Evolutionary conservation across 306 rosid genomes (phyloP), one percentile per base, ranked within the genome.

Genomic region (Chamaecrista fasciculata): DNA sequence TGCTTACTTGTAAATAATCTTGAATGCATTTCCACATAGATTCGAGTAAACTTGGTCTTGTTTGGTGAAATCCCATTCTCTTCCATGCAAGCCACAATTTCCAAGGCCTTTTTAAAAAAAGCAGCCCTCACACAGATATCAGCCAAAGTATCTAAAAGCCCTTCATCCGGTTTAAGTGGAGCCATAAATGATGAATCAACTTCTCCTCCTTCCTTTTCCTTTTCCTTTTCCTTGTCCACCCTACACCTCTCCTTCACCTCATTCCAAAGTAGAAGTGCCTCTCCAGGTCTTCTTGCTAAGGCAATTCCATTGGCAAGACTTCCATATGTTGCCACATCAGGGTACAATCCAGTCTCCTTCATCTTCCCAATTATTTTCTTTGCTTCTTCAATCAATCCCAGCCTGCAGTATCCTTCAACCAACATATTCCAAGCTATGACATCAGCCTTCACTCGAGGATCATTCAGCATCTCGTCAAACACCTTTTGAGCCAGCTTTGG

Each of bases 11-110:
- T 88, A 69, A 94, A 94, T 97, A 94, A 90, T 70, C 91, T 94
- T 3, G 98, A 94, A 75, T 90, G 98, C 98, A 94, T 90, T 79
- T 90, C 98, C 81, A 94, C 98, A n/a, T 94, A 94, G 66, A 94
- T 88, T 81, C 89, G 81, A 69, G 89, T 88, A 79, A 60, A 90
- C 85, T 94, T 94, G 51, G 95, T 94, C 90, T 94, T 94, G 60
- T 94, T 88, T 0, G 98, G 98, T 42, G 98, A 39, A 55, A 94
- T 94, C 15, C 95, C 95, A 79, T 94, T 71, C 82, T 94, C 96
- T 80, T 94, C 98, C 98, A 94, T 94, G 77, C 98, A 94, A 40
- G 97, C 98, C 87, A 88, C 98, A 19, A 94, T 90, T 52, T 94
- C 98, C 74, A 90, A 75, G 21, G 98, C 95, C 81, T 94, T 94